Percentiles rank a stretch among this genome's conserved stretches.
These are phyloP conservation scores for Phallus indusiatus DNA, from an alignment of 768 basidiomycete genomes.

Conservation along the genomic window DNA sequence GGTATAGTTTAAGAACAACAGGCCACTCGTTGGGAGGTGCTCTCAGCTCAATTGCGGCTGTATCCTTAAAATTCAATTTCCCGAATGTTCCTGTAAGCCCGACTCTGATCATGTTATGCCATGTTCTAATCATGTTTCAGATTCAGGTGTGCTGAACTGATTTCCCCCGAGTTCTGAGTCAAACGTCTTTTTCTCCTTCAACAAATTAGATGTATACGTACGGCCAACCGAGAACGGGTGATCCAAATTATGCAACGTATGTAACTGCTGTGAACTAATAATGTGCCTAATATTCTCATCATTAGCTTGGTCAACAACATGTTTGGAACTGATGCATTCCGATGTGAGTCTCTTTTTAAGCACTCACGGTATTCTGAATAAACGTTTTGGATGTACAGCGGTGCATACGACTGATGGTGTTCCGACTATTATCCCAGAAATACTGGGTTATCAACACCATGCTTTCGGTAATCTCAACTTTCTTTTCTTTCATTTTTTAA, in stretches of 20 bases:
- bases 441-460: slow-evolving; percentile 39
- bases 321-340: slow-evolving; percentile 1
- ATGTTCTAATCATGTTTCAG: neutral
- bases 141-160: neutral
- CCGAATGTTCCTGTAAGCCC: slow-evolving; percentile 9
- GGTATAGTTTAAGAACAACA: slow-evolving; percentile 12
- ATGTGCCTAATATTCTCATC: slow-evolving; percentile 14
- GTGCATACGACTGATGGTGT: slow-evolving; percentile 42
- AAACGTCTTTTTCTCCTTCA: neutral
- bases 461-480: neutral
- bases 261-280: slow-evolving; percentile 18
- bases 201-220: slow-evolving; percentile 1
- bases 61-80: slow-evolving; percentile 15
- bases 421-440: slow-evolving; percentile 38
- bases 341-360: slow-evolving; percentile 21
- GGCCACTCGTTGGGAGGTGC: slow-evolving; percentile 21
- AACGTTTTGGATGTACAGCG: slow-evolving; percentile 18
- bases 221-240: slow-evolving; percentile 42
- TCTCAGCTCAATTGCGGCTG: slow-evolving; percentile 15
- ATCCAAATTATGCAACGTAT: slow-evolving; percentile 26
- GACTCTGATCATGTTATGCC: too few species aligned
- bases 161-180: neutral
- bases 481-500: slow-evolving; percentile 15
- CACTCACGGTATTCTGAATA: slow-evolving; percentile 23
- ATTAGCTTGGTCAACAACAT: neutral